Evolutionary conservation across 306 rosid genomes (phyloP).

Genomic region (Lablab purpureus): DNA sequence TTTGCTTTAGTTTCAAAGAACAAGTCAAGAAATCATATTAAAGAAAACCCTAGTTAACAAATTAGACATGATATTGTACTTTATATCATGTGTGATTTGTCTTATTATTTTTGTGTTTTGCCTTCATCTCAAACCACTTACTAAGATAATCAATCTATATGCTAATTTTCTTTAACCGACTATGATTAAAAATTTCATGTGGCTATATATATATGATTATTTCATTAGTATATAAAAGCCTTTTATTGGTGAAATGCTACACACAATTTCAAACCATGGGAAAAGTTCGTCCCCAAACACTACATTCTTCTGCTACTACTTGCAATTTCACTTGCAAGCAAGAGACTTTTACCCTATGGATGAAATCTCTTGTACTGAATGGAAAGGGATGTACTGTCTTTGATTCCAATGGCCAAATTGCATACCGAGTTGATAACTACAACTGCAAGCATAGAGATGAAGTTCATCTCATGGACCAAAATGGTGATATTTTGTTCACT

Average conservation of each 20-base stretch:
- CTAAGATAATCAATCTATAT: background rate
- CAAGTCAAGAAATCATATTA: constrained; percentile 37
- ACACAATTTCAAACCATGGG: constrained; percentile 47
- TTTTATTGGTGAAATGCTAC: background rate
- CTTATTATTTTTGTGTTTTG: constrained; percentile 21
- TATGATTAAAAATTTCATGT: constrained; percentile 48
- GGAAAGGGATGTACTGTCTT: constrained; percentile 79
- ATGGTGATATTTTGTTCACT: constrained; percentile 65
- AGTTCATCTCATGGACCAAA: constrained; percentile 77
- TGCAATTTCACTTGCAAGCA: constrained; percentile 53
- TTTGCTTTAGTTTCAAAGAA: constrained; percentile 37
- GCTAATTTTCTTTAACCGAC: background rate
- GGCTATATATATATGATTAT: background rate
- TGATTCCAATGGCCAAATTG: constrained; percentile 67
- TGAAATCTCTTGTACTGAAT: constrained; percentile 71
- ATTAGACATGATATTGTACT: constrained; percentile 42
- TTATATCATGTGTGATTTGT: constrained; percentile 36
- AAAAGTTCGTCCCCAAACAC: constrained; percentile 62
- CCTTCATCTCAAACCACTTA: constrained; percentile 46
- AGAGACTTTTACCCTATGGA: constrained; percentile 82
- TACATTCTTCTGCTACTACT: constrained; percentile 47
- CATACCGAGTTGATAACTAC: constrained; percentile 76
- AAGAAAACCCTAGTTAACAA: background rate
- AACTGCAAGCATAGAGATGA: constrained; percentile 54
- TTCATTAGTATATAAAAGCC: constrained; percentile 47